Evolutionary conservation across 1,139 yeast genomes (phyloP), one percentile per base, ranked within the genome.

Genomic region (Nakaseomyces bracarensis): DNA sequence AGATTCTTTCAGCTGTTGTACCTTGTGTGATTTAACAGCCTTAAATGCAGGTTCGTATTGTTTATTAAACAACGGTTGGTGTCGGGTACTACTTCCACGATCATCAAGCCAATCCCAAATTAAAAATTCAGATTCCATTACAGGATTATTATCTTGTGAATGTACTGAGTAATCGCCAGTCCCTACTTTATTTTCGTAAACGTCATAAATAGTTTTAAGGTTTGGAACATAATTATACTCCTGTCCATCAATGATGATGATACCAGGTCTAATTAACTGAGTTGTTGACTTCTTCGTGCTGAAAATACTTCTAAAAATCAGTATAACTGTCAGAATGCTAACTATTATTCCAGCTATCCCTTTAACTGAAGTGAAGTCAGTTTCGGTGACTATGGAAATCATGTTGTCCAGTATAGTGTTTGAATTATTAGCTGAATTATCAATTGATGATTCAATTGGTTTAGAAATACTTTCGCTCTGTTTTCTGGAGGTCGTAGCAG

Each of bases 41-140:
- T 21, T 33, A 21, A 33, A 33, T 7, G 19, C 2, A 4, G 13
- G 6, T 21, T 33, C 26, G 18, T 33, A 30, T 29, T 15, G 44
- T 40, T 28, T 44, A 38, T 27, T 44, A 44, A 36, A 47, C 46
- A 18, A 49, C 41, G 33, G 40, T 38, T 20, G 43, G 45, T 41
- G 43, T 45, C 19, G 39, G 43, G 60, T 54, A 4, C 57, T 63
- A 39, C 51, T 46, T 7, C 71, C 71, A 41, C 83, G 70, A 37
- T 73, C 74, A 43, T 77, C 75, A 36, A 86, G 71, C 96, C 96
- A 87, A 40, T 76, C 72, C 95, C 96, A 87, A 44, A 87, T 61
- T 33, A 74, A 72, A 30, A 72, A 71, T 60, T 86, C 94, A 45
- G 79, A 75, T 43, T 71, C 68, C 48, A 44, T 43, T 14, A 55